A percentile compares a stretch with the other conserved stretches of the same genome.
phyloP scores from a whole-genome alignment of 768 basidiomycete genomes.

The Pleurotus platypus region DNA sequence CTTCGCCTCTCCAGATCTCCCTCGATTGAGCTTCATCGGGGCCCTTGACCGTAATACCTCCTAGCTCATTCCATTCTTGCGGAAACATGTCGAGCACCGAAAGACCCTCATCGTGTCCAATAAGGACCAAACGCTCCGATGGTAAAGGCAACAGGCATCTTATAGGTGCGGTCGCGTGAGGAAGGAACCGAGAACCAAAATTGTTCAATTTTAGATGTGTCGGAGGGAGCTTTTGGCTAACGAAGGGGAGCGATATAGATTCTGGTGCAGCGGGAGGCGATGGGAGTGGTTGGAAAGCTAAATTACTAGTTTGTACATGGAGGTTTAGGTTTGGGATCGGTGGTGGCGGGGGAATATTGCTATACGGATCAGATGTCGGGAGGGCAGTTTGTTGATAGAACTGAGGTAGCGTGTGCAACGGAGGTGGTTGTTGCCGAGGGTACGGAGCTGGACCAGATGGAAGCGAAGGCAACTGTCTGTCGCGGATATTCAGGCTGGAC shows the following conservation, averaged over 20 bases:
- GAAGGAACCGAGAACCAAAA: slow-evolving; percentile 84
- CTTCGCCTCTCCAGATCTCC: slow-evolving; percentile 75
- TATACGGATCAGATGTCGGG: neutral
- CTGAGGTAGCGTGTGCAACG: neutral
- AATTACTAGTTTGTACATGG: slow-evolving; percentile 37
- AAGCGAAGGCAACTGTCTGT: neutral
- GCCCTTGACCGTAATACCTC: slow-evolving; percentile 46
- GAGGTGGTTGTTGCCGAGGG: neutral
- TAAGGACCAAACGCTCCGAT: slow-evolving; percentile 61
- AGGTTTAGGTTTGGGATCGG: slow-evolving; percentile 1
- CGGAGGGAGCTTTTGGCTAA: slow-evolving; percentile 51
- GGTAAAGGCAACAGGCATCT: slow-evolving; percentile 71
- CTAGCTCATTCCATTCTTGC: slow-evolving; percentile 58
- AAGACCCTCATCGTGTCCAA: slow-evolving; percentile 78
- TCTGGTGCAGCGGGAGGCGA: neutral
- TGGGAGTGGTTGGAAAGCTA: slow-evolving; percentile 14
- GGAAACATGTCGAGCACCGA: slow-evolving; percentile 85
- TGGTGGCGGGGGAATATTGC: neutral
- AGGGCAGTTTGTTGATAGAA: neutral
- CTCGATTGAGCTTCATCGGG: slow-evolving; percentile 70
- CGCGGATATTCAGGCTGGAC: neutral
- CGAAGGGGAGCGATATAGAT: slow-evolving; percentile 29
- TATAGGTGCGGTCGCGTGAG: slow-evolving; percentile 73
- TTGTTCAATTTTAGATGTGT: slow-evolving; percentile 68
- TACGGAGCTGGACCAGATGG: neutral